Evolutionary conservation across 352 stramenopile genomes (phyloP), one percentile per base, ranked within the genome.

Genomic region (Phytophthora kernoviae): DNA sequence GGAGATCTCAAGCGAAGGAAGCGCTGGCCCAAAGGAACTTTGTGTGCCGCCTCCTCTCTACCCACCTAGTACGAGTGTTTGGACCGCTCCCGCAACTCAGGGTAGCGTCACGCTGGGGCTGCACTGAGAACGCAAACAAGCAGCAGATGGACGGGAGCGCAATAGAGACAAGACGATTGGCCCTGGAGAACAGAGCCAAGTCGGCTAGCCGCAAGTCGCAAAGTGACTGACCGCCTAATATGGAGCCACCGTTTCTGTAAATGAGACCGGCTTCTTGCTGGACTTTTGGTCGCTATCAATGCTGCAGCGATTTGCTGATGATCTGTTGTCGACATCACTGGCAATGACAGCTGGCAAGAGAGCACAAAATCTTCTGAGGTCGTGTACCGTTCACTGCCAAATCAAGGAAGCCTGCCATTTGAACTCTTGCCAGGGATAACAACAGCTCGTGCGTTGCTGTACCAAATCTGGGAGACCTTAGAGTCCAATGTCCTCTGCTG

Each of bases 231-330:
- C n/a, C n/a, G n/a, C n/a, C n/a, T n/a, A n/a, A n/a, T n/a, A n/a
- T n/a, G n/a, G n/a, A n/a, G n/a, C n/a, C n/a, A n/a, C 37, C 43
- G 58, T 45, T 34, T 66, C 37, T 66, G 58, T 33, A 61, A 62
- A 43, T 42, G 58, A 56, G 40, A 49, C 52, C 54, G 53, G 18
- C 60, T 63, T 58, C n/a, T 24, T 32, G 9, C 15, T 21, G 6
- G 11, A 8, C 12, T 43, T 21, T 68, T 53, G 47, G 36, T 67
- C 36, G 51, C 17, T 42, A 50, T 20, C 18, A 24, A 53, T 67
- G 58, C 58, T n/a, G 32, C 45, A 24, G 17, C 1, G 59, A 68
- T 62, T 68, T 68, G 37, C 37, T 1, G 37, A 11, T 17, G 45
- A 54, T 18, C 40, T 11, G 21, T 18, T 27, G 47, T 26, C 47